A percentile compares a stretch with the other conserved stretches of the same genome.
These are phyloP conservation scores for Fusarium chlamydosporum DNA, from an alignment of 2,329 filamentous ascomycete genomes.

Conservation along the genomic window DNA sequence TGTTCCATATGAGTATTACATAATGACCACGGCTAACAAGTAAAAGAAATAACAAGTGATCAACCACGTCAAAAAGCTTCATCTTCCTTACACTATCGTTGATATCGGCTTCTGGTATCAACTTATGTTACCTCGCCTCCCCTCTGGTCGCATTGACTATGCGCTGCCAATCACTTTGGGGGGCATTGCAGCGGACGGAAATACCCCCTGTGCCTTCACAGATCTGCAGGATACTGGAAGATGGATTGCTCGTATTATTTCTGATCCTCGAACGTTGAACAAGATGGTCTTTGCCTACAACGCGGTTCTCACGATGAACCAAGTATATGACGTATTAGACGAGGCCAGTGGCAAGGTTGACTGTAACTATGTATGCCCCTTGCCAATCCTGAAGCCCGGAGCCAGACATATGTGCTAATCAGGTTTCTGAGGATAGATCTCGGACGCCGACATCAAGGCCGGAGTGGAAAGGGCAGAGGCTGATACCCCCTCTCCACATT, in stretches of 20 bases:
- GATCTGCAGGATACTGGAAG: conserved; percentile 66
- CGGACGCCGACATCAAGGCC: not conserved
- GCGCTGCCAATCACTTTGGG: conserved; percentile 50
- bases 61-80: not conserved
- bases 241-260: conserved; percentile 65
- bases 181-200: conserved; percentile 62
- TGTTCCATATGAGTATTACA: not conserved
- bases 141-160: conserved; percentile 45
- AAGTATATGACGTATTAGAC: conserved; percentile 63
- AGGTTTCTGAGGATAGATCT: not conserved
- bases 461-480: not conserved
- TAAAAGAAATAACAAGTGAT: not conserved
- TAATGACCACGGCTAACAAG: not conserved
- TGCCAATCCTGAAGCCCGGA: not conserved
- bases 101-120: conserved; percentile 74
- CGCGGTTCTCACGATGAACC: conserved; percentile 60
- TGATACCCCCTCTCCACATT: not conserved
- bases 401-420: not conserved
- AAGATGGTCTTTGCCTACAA: conserved; percentile 64
- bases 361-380: conserved; percentile 9
- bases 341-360: conserved; percentile 60
- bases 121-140: conserved; percentile 52
- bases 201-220: conserved; percentile 59
- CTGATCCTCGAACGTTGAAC: conserved; percentile 67
- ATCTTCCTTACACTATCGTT: conserved; percentile 54